phyloP scores from a whole-genome alignment of 192 early-diverging fungal species.

The Gamsiella multidivaricata region DNA sequence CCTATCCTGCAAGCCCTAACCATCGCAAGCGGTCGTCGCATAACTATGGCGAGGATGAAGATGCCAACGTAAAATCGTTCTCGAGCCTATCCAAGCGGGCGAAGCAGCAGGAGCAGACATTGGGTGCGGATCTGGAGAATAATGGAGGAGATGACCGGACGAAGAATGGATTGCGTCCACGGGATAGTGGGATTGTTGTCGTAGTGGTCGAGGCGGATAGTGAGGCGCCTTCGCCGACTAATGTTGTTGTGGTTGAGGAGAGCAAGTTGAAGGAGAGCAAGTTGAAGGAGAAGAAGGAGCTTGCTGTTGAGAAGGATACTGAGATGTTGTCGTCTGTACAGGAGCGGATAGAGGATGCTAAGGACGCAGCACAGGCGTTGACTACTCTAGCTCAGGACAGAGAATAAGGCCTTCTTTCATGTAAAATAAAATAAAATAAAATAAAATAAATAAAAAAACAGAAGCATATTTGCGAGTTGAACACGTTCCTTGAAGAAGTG shows the following conservation, averaged over 20 bases:
- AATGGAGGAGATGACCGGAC: not conserved
- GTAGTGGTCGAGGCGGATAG: slow-evolving; percentile 22
- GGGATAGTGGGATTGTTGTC: slow-evolving; percentile 13
- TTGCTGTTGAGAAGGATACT: not conserved
- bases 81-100: slow-evolving; percentile 8
- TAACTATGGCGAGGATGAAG: slow-evolving; percentile 6
- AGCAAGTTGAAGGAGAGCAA: not conserved
- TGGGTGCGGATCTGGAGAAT: not conserved
- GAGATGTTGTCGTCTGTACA: not conserved
- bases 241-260: not conserved
- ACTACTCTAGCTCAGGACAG: slow-evolving; percentile 23
- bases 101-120: slow-evolving; percentile 4
- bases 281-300: not conserved
- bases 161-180: not conserved
- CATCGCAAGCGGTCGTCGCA: slow-evolving; percentile 15
- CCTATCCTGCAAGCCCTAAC: slow-evolving; percentile 9
- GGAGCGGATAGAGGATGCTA: not conserved
- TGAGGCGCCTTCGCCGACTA: not conserved
- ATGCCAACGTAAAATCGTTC: not conserved
- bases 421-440: slow-evolving; percentile 8
- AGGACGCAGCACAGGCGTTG: slow-evolving; percentile 26
- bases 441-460: not conserved
- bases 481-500: too few species aligned
- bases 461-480: not conserved
- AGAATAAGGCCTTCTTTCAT: not conserved